Base-by-base conservation (phyloP, 495 filamentous ascomycete species). In the Lasiosphaeris hirsuta region DNA sequence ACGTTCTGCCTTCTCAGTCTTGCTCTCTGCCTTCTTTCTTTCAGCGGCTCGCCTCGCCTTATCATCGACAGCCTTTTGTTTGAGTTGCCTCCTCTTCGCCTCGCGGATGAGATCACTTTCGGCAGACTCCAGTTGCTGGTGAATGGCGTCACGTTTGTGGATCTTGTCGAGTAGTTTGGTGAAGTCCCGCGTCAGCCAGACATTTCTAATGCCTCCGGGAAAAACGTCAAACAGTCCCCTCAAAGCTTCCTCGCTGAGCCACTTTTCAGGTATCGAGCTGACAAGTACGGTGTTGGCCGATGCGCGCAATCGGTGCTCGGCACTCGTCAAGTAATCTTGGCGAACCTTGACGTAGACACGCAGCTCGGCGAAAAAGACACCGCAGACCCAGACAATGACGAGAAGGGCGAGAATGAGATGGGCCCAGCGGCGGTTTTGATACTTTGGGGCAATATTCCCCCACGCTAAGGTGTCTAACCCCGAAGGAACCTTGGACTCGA, bases 281-380 rank as follows among this genome's bases (percentile, higher is more conserved):
- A 97, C 91, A 10, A 98, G 78, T 51, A 98, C 92, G 3, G 94
- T 97, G 9, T 92, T 97, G 3, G 94, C 95, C 51, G 92, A 96
- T n/a, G 94, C 94, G 36, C 90, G 87, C 41, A 97, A 78, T 40
- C 94, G 87, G 71, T 97, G 95, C 69, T 97, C 90, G 7, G 94
- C 92, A 39, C 89, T 92, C n/a, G 94, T 97, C 60, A 98, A 73
- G 63, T 93, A 96, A 45, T 92, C 88, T 70, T 97, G 94, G 55
- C 95, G 88, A 36, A 98, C 77, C 62, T 94, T 90, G 66, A 98
- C 90, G 64, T 96, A 98, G n/a, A 89, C 86, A 38, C 86, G 81
- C 38, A 97, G 73, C 65, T 97, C 95, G 56, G 84, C 78, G 60
- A 93, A 96, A 71, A 96, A 90, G 53, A 96, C 84, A 51, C 83